A percentile compares a stretch with the other conserved stretches of the same genome.
Evolutionary conservation across 805 yeast species (phyloP).

Genomic region (Geotrichum ghanense): DNA sequence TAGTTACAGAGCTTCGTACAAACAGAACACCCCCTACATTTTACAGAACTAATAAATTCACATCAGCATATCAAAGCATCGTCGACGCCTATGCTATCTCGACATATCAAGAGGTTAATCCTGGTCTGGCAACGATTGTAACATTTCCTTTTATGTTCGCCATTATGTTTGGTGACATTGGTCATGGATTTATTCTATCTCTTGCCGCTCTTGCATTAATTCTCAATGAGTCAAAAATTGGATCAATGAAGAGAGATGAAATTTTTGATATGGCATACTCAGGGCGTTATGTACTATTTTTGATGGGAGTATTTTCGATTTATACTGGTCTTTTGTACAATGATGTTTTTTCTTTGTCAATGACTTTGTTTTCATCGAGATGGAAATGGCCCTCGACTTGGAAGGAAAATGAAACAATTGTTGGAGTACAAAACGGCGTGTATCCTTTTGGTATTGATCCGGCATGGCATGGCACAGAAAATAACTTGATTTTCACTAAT

Average conservation of each 20-base stretch:
- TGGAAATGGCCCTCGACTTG: conserved; percentile 84
- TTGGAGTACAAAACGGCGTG: conserved; percentile 49
- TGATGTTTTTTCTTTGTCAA: conserved; percentile 83
- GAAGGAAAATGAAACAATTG: conserved; percentile 54
- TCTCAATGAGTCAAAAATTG: conserved; percentile 56
- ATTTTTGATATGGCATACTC: conserved; percentile 91
- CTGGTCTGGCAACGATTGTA: conserved; percentile 86
- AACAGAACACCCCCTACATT: conserved; percentile 86
- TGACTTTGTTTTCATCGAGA: conserved; percentile 78
- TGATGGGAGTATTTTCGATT: conserved; percentile 95
- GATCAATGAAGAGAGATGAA: conserved; percentile 67
- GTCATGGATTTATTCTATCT: conserved; percentile 81
- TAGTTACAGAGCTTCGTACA: conserved; percentile 53
- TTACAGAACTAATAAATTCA: conserved; percentile 85
- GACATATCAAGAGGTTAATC: conserved; percentile 87
- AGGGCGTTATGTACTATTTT: conserved; percentile 80
- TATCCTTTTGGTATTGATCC: conserved; percentile 85
- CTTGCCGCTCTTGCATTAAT: conserved; percentile 63
- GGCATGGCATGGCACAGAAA: conserved; percentile 97
- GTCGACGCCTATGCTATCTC: conserved; percentile 95
- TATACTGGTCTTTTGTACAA: conserved; percentile 91
- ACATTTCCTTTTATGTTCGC: conserved; percentile 99
- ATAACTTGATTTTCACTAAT: conserved; percentile 77
- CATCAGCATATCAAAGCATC: conserved; percentile 83
- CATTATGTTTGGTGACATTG: conserved; percentile 96